Base-by-base conservation (phyloP, 108 stramenopile species). In the Asterionellopsis glacialis region DNA sequence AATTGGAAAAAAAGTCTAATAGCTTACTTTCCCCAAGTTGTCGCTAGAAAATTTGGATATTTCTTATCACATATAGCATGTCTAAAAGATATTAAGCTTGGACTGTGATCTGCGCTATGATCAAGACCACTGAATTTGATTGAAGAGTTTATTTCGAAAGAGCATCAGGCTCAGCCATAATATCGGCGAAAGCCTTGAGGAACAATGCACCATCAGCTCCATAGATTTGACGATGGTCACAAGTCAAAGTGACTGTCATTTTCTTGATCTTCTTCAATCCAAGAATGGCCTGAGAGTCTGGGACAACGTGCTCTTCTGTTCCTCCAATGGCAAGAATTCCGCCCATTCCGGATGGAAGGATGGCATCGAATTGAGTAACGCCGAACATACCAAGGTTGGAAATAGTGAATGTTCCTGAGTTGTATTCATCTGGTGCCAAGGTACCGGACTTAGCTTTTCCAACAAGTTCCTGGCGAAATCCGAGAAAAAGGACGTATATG, bases 331-430 rank as follows among this genome's bases (percentile, higher is more conserved):
- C 97, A 21, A 98, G 77, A 54, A 98, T 98, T 26, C 90, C 87
- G 7, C 97, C 97, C 64, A 68, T 70, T 53, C 93, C 93, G 1
- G 73, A 67, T 23, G 97, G 96, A 41, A 98, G 93, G 65, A 98
- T 95, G 14, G 97, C 94, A 61, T 93, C 96, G 58, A 98, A 98
- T 56, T 90, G 71, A 27, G 91, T 80, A 1, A 98, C 96, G 15
- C 95, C 97, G 71, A 96, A 97, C 97, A 98, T 98, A 39, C 97
- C 97, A 70, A 98, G 91, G 80, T 98, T 98, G 49, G 95, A 93
- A 61, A 98, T 98, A 41, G 95, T 91, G 67, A 98, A 96, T 10
- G 97, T 98, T 15, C 97, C 97, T 0, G 93, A 79, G 51, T 82
- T 84, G 84, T 94, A 97, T 75, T 97, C 97, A 66, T 91, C 95